Evolutionary conservation across 371 early-diverging fungal genomes (phyloP).

Genomic region (Dinochytrium kinnereticum): DNA sequence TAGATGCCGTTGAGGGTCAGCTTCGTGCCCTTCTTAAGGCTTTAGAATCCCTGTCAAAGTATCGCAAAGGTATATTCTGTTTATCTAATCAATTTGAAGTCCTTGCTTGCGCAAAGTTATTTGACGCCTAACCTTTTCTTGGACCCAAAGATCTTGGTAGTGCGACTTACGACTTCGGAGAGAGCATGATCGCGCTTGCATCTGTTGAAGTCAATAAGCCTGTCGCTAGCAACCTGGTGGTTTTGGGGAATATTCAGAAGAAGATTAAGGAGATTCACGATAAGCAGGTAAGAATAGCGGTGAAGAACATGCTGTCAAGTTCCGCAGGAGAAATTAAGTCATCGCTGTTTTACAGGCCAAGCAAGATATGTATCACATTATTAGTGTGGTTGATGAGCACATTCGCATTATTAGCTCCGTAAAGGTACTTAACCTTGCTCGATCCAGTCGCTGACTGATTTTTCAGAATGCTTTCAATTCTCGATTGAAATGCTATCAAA

Average conservation of each 20-base stretch:
- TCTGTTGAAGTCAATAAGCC: constrained; percentile 73
- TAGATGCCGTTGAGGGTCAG: constrained; percentile 85
- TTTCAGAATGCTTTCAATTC: constrained; percentile 73
- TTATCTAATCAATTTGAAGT: neutral
- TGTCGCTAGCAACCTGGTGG: constrained; percentile 61
- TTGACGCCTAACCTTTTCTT: no score
- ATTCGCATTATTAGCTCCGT: constrained; percentile 86
- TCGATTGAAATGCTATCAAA: constrained; percentile 72
- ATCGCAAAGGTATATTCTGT: constrained; percentile 66
- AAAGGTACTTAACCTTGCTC: no score
- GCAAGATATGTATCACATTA: constrained; percentile 73
- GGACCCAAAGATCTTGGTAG: constrained; percentile 65
- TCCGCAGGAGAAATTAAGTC: neutral
- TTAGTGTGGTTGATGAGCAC: constrained; percentile 85
- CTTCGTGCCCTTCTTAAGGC: constrained; percentile 81
- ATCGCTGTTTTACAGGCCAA: constrained; percentile 41
- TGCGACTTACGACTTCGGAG: constrained; percentile 83
- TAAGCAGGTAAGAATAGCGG: constrained; percentile 46
- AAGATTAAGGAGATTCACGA: constrained; percentile 78
- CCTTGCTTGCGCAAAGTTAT: no score
- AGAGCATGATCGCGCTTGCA: constrained; percentile 77
- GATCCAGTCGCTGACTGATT: no score
- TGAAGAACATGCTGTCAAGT: no score
- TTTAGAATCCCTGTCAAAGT: constrained; percentile 79
- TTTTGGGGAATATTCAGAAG: constrained; percentile 70